These are phyloP conservation scores for Cichorium intybus DNA, from an alignment of 140 eudicot genomes.

Conservation along the genomic window DNA sequence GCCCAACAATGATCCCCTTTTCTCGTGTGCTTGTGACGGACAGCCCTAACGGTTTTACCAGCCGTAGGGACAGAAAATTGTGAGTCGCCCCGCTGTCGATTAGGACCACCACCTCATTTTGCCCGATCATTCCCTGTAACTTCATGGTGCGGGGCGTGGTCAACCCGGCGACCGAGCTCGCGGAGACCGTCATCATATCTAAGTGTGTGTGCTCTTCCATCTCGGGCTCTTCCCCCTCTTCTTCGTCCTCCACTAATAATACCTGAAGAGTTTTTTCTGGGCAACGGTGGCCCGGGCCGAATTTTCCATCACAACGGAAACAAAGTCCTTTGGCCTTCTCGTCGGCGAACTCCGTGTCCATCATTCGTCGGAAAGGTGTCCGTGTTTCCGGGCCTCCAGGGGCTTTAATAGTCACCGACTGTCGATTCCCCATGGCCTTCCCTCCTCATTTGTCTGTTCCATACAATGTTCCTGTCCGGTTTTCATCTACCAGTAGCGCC, in stretches of 20 bases:
- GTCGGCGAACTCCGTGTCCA: not conserved
- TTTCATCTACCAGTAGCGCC: not conserved
- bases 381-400: too few species aligned
- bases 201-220: not conserved
- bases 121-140: not conserved
- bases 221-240: too few species aligned
- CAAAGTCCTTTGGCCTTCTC: not conserved
- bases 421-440: too few species aligned
- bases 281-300: not conserved
- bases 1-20: not conserved
- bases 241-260: not conserved
- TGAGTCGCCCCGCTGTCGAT: not conserved
- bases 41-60: not conserved
- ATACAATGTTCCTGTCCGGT: too few species aligned
- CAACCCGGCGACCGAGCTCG: not conserved
- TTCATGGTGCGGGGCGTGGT: not conserved
- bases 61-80: not conserved
- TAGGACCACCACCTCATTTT: not conserved
- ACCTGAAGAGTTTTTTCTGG: not conserved
- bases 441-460: too few species aligned
- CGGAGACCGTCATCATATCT: not conserved
- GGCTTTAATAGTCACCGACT: too few species aligned
- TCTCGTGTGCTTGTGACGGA: not conserved
- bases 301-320: not conserved
- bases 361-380: not conserved